Conservation (phyloP, 306 rosid species). For the Rosa multiflora region DNA sequence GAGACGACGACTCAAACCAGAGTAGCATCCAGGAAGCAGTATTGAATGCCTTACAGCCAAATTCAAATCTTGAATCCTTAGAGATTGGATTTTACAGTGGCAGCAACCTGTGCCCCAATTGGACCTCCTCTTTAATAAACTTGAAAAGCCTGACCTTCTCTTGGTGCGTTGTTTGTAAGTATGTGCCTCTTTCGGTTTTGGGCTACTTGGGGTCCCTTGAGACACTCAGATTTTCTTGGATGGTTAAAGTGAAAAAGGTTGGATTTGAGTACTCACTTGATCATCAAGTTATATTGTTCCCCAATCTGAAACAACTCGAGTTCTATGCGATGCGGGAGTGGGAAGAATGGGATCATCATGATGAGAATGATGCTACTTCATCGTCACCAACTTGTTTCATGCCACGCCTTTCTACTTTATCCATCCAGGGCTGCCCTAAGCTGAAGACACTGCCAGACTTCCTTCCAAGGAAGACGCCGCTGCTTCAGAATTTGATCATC, state of each 20-base stretch:
- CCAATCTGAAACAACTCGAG: neutral
- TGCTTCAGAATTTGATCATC: neutral
- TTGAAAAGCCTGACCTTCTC: too few species aligned
- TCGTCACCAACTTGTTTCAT: neutral
- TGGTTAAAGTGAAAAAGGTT: neutral
- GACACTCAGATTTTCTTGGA: neutral
- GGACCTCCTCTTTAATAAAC: neutral
- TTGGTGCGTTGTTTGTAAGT: too few species aligned
- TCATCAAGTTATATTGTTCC: neutral
- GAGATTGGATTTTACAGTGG: neutral
- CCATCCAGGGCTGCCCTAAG: fast-evolving
- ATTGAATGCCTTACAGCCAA: neutral
- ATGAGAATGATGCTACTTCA: too few species aligned
- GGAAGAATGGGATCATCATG: neutral
- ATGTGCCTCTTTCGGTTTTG: neutral
- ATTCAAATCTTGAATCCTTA: neutral
- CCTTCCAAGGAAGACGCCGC: neutral
- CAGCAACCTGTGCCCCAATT: neutral
- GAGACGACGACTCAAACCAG: too few species aligned
- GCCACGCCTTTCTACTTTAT: neutral
- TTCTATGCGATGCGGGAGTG: fast-evolving
- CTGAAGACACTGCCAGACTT: neutral
- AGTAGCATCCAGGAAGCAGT: too few species aligned
- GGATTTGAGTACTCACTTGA: neutral
- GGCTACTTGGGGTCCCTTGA: neutral